phyloP scores from a whole-genome alignment of 805 yeast species.

The Saccharomyces cerevisiae region DNA sequence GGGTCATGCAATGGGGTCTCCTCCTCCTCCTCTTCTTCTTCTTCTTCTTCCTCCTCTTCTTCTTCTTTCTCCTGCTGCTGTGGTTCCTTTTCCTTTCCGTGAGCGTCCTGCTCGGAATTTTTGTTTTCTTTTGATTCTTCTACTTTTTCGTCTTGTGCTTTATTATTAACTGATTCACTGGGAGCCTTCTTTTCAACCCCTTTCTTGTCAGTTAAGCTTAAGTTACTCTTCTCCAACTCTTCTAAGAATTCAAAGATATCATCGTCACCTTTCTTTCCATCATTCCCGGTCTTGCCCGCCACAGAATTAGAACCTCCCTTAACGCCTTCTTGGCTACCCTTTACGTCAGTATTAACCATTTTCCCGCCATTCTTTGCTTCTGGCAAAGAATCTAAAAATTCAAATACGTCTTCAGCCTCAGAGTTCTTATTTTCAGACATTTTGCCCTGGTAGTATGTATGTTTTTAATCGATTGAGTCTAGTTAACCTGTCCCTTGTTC shows the following conservation, averaged over 20 bases:
- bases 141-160: constrained; percentile 15
- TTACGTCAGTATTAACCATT: constrained; percentile 26
- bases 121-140: constrained; percentile 15
- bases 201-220: constrained; percentile 26
- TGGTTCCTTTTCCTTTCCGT: background rate
- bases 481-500: background rate
- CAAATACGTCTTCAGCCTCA: constrained; percentile 69
- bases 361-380: constrained; percentile 37
- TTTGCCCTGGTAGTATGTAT: background rate
- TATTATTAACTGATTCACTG: constrained; percentile 13
- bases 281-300: constrained; percentile 38
- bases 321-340: constrained; percentile 7
- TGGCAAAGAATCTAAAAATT: constrained; percentile 72
- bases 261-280: constrained; percentile 26
- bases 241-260: constrained; percentile 44
- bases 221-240: constrained; percentile 60
- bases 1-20: constrained; percentile 43
- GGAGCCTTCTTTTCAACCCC: constrained; percentile 3
- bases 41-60: constrained; percentile 16
- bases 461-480: background rate
- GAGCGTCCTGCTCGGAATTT: background rate
- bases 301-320: background rate
- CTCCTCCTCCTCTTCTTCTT: constrained; percentile 12
- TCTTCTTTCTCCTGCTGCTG: constrained; percentile 13
- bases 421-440: constrained; percentile 30